Evolutionary conservation across 371 early-diverging fungal species (phyloP).

Genomic region (Mycotypha africana): DNA sequence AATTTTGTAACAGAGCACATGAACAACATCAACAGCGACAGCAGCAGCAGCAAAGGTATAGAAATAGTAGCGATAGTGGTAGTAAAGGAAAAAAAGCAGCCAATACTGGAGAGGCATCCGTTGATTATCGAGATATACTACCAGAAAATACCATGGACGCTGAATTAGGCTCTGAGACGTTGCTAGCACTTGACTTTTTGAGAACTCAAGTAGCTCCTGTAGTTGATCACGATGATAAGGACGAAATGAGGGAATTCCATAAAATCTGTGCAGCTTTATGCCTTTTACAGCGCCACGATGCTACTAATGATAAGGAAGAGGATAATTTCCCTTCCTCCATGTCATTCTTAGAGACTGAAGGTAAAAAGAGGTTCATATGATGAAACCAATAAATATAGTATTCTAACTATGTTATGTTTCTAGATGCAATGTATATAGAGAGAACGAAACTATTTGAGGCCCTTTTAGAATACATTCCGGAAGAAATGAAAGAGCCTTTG

Average conservation of each 20-base stretch:
- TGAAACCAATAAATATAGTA: too few relatives aligned
- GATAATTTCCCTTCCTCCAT: too few relatives aligned
- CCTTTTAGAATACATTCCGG: conserved; percentile 72
- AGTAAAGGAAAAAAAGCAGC: neutral
- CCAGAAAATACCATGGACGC: too few relatives aligned
- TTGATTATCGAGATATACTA: too few relatives aligned
- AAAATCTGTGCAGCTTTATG: conserved; percentile 58
- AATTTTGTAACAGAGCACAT: conserved; percentile 43
- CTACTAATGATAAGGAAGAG: too few relatives aligned
- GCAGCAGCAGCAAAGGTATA: too few relatives aligned
- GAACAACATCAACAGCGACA: neutral
- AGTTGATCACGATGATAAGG: conserved; percentile 60
- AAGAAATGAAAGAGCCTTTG: conserved; percentile 75
- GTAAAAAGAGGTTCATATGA: too few relatives aligned
- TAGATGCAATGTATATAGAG: conserved; percentile 28
- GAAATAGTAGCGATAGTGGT: too few relatives aligned
- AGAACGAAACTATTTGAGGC: conserved; percentile 67
- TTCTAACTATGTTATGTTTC: neutral
- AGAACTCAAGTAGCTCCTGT: conserved; percentile 56
- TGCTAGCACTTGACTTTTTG: conserved; percentile 64
- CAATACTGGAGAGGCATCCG: too few relatives aligned
- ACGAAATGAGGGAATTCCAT: conserved; percentile 63
- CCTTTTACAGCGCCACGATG: too few relatives aligned
- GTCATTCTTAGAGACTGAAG: neutral
- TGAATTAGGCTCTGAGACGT: conserved; percentile 13